A percentile compares a stretch with the other conserved stretches of the same genome.
These are phyloP conservation scores for Mortierella sp. DNA, from an alignment of 371 early-diverging fungal genomes.

Conservation along the genomic window DNA sequence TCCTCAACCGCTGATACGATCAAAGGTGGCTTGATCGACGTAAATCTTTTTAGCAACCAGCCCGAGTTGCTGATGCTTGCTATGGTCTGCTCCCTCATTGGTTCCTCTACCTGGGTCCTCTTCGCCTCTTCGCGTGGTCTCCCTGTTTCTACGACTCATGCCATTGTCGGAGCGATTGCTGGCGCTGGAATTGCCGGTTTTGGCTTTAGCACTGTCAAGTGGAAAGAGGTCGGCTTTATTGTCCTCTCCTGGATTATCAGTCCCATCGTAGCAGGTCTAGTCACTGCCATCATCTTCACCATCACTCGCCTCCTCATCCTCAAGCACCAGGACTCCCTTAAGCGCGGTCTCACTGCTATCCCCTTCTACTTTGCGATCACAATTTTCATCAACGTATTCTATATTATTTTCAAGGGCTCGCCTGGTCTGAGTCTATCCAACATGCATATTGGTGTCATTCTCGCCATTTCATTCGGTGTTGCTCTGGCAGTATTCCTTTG, in stretches of 20 bases:
- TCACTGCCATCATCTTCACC: conserved; percentile 76
- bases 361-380: conserved; percentile 87
- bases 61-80: conserved; percentile 87
- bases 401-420: conserved; percentile 80
- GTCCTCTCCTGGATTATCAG: conserved; percentile 85
- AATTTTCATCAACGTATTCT: conserved; percentile 76
- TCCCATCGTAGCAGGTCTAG: conserved; percentile 76
- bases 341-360: conserved; percentile 79
- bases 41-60: conserved; percentile 62
- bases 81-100: conserved; percentile 86
- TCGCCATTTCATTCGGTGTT: conserved; percentile 36
- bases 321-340: conserved; percentile 73
- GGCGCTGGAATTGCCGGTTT: conserved; percentile 86
- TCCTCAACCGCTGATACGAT: conserved; percentile 82
- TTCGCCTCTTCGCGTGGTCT: conserved; percentile 73
- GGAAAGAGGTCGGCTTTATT: conserved; percentile 82
- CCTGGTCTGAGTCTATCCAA: conserved; percentile 63
- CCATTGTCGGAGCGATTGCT: conserved; percentile 86
- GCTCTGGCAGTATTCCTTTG: conserved; percentile 62
- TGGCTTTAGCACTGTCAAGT: conserved; percentile 74
- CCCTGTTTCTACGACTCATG: conserved; percentile 71
- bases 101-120: conserved; percentile 83
- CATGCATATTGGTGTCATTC: conserved; percentile 60
- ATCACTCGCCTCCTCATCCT: conserved; percentile 76
- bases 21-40: conserved; percentile 76